Conservation (phyloP, 495 filamentous ascomycete species). For the Pyrenula massariospora region DNA sequence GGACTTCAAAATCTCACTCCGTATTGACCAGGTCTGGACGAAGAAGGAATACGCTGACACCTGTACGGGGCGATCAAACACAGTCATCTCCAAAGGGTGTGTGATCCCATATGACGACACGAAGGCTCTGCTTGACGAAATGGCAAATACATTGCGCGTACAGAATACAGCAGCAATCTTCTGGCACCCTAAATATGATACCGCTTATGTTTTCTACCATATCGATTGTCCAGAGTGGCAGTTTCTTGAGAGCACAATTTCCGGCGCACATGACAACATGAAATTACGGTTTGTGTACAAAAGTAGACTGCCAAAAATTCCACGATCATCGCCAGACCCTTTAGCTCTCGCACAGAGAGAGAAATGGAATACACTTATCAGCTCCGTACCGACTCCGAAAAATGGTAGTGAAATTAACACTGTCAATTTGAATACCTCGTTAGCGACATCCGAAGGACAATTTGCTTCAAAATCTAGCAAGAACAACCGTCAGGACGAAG, state of each 20-base stretch:
- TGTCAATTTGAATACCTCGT: background rate
- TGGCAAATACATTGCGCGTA: background rate
- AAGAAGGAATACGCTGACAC: background rate
- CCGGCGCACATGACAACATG: background rate
- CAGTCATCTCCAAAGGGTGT: background rate
- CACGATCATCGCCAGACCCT: background rate
- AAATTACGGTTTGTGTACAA: background rate
- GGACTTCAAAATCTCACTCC: background rate
- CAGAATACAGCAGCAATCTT: background rate
- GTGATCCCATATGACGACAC: background rate
- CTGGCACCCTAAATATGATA: background rate
- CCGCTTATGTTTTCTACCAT: background rate
- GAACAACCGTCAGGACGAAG: background rate
- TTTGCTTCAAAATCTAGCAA: background rate
- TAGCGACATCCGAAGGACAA: no score
- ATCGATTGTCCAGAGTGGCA: background rate
- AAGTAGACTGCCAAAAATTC: background rate
- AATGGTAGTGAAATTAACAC: background rate
- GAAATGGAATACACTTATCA: background rate
- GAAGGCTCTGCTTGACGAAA: background rate
- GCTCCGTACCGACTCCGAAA: background rate
- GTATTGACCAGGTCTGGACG: background rate
- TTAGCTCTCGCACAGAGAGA: background rate
- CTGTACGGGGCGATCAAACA: background rate
- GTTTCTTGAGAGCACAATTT: background rate